Conservation (phyloP, 305 asterid genomes). For the Ilex paraguariensis region DNA sequence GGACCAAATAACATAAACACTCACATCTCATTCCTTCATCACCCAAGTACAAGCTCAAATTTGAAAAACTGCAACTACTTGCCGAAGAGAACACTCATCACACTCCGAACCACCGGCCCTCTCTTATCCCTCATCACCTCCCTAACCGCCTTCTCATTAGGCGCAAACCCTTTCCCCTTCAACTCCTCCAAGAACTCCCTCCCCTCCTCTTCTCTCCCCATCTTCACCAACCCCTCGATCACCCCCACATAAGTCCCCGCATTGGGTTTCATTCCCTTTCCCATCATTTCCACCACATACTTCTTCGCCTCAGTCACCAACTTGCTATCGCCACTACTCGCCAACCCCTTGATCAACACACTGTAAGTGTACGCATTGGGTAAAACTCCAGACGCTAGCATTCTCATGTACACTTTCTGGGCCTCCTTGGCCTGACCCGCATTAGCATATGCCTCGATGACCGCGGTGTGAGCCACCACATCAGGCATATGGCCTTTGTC, state of each 20-base stretch:
- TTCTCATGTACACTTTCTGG: conserved; percentile 53
- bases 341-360: conserved; percentile 49
- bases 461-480: conserved; percentile 86
- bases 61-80: conserved; percentile 7
- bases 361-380: conserved; percentile 71
- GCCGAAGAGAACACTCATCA: conserved; percentile 38
- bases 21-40: no score
- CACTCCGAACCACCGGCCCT: conserved; percentile 28
- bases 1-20: no score
- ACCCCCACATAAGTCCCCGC: conserved; percentile 45
- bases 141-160: conserved; percentile 48
- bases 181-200: conserved; percentile 50
- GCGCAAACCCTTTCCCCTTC: conserved; percentile 52
- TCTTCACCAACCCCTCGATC: conserved; percentile 44
- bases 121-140: conserved; percentile 49
- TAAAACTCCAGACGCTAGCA: conserved; percentile 66
- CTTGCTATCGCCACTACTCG: conserved; percentile 49
- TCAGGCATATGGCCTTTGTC: conserved; percentile 74
- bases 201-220: conserved; percentile 52
- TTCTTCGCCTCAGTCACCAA: conserved; percentile 52
- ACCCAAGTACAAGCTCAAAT: background rate
- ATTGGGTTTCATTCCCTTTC: conserved; percentile 54
- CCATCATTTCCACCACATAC: conserved; percentile 68
- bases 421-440: conserved; percentile 70
- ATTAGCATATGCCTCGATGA: conserved; percentile 70